Conservation (phyloP, 805 yeast species). For the Cephaloascus albidus region DNA sequence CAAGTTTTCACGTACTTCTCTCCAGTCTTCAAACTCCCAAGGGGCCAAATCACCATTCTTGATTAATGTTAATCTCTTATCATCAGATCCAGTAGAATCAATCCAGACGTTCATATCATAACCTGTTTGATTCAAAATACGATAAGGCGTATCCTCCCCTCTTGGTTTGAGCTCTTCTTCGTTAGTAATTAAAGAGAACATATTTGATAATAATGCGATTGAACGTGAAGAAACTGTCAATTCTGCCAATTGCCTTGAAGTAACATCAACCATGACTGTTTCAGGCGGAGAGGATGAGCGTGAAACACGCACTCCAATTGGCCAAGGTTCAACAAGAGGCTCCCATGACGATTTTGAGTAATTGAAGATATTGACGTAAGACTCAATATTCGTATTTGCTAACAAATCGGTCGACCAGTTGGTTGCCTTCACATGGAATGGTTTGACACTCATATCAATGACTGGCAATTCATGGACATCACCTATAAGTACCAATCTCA, state of each 20-base stretch:
- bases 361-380: constrained; percentile 70
- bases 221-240: constrained; percentile 75
- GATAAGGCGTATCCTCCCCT: constrained; percentile 76
- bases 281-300: constrained; percentile 35
- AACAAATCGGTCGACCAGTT: constrained; percentile 85
- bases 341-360: constrained; percentile 93
- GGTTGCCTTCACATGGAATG: constrained; percentile 57
- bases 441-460: constrained; percentile 62
- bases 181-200: constrained; percentile 47
- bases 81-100: constrained; percentile 28
- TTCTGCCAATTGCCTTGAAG: constrained; percentile 72
- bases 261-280: constrained; percentile 52
- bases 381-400: constrained; percentile 55
- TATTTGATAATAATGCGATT: constrained; percentile 65
- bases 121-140: constrained; percentile 79
- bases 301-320: constrained; percentile 62
- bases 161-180: constrained; percentile 51
- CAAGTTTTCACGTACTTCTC: constrained; percentile 69
- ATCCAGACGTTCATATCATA: constrained; percentile 74
- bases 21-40: constrained; percentile 97
- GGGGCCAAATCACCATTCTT: constrained; percentile 43
- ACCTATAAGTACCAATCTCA: constrained; percentile 77
- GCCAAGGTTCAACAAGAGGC: constrained; percentile 86
- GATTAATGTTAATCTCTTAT: constrained; percentile 20
- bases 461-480: constrained; percentile 88